Conservation (phyloP, 495 filamentous ascomycete species). For the Paragyromitra xinjiangensis region DNA sequence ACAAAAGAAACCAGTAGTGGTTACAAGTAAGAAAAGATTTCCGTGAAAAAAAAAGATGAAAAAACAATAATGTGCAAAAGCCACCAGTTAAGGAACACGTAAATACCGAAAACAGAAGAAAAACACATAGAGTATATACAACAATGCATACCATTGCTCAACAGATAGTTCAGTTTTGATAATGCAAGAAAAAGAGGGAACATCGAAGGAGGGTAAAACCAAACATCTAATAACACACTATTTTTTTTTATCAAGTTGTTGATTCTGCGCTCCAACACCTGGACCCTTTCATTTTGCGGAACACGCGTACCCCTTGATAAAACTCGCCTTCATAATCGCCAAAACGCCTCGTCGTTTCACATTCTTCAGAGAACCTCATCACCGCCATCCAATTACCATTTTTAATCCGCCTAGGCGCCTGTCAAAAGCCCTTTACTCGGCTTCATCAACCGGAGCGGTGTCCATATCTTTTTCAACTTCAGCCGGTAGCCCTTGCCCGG, state of each 20-base stretch:
- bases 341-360: constrained; percentile 48
- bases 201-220: constrained; percentile 23
- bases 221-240: constrained; percentile 49
- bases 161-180: constrained; percentile 8
- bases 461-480: constrained; percentile 55
- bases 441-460: constrained; percentile 47
- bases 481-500: constrained; percentile 61
- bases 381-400: constrained; percentile 8
- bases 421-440: constrained; percentile 26
- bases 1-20: constrained; percentile 37
- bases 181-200: constrained; percentile 15
- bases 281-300: constrained; percentile 12
- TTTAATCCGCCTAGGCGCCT: neutral
- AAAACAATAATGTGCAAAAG: constrained; percentile 37
- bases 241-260: constrained; percentile 35
- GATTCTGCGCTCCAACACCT: constrained; percentile 3
- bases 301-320: constrained; percentile 27
- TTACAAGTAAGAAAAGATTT: constrained; percentile 32
- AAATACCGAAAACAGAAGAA: constrained; percentile 41
- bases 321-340: constrained; percentile 41
- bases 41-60: constrained; percentile 15
- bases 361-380: constrained; percentile 24
- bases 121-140: constrained; percentile 42
- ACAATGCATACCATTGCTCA: constrained; percentile 25
- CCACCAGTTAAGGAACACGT: constrained; percentile 29